Evolutionary conservation across 306 rosid species (phyloP), one percentile per base, ranked within the genome.

Genomic region (Cicer yamashitae): DNA sequence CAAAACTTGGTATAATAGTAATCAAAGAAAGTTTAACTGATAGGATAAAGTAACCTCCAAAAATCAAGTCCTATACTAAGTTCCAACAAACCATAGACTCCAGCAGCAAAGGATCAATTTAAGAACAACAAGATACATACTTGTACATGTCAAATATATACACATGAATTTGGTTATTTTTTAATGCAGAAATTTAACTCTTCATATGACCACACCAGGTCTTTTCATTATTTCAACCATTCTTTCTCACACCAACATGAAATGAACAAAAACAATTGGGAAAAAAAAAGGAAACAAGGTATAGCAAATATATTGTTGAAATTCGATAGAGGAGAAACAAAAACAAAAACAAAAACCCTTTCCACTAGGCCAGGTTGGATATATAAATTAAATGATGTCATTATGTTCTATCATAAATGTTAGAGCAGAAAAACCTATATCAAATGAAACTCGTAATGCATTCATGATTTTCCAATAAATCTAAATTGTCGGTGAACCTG

Each of bases 21-120:
- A 52, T 65, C 53, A 39, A 60, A 44, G 70, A 53, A 34, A 78
- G 17, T 61, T 70, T 14, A 72, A 53, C 14, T 46, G 45, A 34
- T 52, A 46, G 51, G 40, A 18, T 22, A 67, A 68, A 52, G 39
- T 20, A 69, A 56, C 48, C 48, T 37, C 52, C 15, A 73, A 56
- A 15, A 30, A 52, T 51, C 65, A 74, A 63, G 50, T 62, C 52
- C 41, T 43, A 60, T 58, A 20, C 46, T 8, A 43, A 53, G 14
- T 74, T 54, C 62, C 40, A 74, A 77, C 14, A 52, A 43, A 56
- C 12, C 14, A 12, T 48, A 63, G 61, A 79, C 8, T 72, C 46
- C 8, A 39, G 17, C 22, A 40, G 11, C 52, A 43, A 14, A 54
- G 5, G 2, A 15, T 13, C 30, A 8, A 48, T 22, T 47, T 52